Evolutionary conservation across 768 basidiomycete species (phyloP).

Genomic region (Lactifluus volemus): DNA sequence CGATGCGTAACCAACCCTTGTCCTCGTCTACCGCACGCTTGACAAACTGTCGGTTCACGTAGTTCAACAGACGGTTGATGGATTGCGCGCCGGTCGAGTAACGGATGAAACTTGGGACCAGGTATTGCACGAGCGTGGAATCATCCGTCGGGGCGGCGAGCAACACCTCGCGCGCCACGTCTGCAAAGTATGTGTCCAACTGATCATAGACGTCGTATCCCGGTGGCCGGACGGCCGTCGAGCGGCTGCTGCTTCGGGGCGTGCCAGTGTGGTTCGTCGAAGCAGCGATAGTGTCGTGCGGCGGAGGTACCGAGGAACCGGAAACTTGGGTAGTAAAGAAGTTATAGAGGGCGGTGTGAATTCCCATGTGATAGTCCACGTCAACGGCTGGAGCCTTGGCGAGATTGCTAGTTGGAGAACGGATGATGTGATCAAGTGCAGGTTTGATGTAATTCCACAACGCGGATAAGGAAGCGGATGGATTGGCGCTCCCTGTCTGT

Average conservation of each 20-base stretch:
- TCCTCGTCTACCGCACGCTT: slow-evolving; percentile 74
- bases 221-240: slow-evolving; percentile 24
- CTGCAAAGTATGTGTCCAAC: slow-evolving; percentile 62
- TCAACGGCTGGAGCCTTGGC: slow-evolving; percentile 64
- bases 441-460: slow-evolving; percentile 72
- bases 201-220: slow-evolving; percentile 58
- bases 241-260: not conserved
- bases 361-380: slow-evolving; percentile 62
- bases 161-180: slow-evolving; percentile 23
- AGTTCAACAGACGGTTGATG: slow-evolving; percentile 66
- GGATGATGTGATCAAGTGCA: slow-evolving; percentile 69
- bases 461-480: slow-evolving; percentile 59
- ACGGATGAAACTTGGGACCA: slow-evolving; percentile 62
- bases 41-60: slow-evolving; percentile 62
- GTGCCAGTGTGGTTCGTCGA: not conserved
- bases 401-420: slow-evolving; percentile 50
- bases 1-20: slow-evolving; percentile 64
- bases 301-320: slow-evolving; percentile 5
- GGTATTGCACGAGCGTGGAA: slow-evolving; percentile 55
- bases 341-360: slow-evolving; percentile 78
- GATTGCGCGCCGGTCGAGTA: slow-evolving; percentile 59
- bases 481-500: slow-evolving; percentile 46
- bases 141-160: slow-evolving; percentile 33
- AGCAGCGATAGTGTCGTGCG: not conserved
- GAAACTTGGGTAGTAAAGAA: slow-evolving; percentile 40